Percentiles rank a stretch among this genome's conserved stretches.
phyloP scores from a whole-genome alignment of 108 stramenopile species.

The Conticribra weissflogii region DNA sequence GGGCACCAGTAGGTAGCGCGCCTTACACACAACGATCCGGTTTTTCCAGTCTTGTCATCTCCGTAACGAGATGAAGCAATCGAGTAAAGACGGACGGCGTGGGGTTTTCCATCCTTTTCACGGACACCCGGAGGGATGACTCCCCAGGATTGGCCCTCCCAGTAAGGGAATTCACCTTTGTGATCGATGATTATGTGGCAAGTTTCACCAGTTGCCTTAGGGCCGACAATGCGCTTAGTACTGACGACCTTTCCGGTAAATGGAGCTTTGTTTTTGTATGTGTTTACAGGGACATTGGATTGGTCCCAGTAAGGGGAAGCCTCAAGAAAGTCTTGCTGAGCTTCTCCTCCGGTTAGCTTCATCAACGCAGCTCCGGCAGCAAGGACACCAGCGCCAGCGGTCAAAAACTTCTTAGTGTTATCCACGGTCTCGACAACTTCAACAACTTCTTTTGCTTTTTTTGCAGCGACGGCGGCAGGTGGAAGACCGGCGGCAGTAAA shows the following conservation, averaged over 20 bases:
- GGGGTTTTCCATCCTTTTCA: constrained; percentile 96
- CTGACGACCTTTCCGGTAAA: constrained; percentile 76
- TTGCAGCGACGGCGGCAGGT: constrained; percentile 64
- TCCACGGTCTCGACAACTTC: constrained; percentile 63
- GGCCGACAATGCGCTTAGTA: constrained; percentile 86
- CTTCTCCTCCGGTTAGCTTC: constrained; percentile 31
- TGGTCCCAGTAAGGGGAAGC: constrained; percentile 80
- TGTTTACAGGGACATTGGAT: constrained; percentile 74
- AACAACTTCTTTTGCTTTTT: constrained; percentile 66
- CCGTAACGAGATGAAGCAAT: constrained; percentile 98
- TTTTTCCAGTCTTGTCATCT: constrained; percentile 97
- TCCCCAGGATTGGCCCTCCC: constrained; percentile 90
- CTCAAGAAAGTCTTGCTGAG: constrained; percentile 82
- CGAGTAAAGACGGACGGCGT: constrained; percentile 96
- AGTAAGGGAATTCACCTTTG: constrained; percentile 84
- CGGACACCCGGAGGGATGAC: constrained; percentile 93
- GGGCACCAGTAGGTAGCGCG: constrained; percentile 96
- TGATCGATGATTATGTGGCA: constrained; percentile 87
- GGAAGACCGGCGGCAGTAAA: constrained; percentile 73
- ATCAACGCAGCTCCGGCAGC: constrained; percentile 65
- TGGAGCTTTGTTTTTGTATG: constrained; percentile 84
- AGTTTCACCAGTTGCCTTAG: constrained; percentile 76
- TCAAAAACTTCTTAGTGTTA: constrained; percentile 68
- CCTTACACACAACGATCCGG: constrained; percentile 95
- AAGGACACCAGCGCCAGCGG: constrained; percentile 65